Evolutionary conservation across 305 asterid species (phyloP).

Genomic region (Andrographis paniculata): DNA sequence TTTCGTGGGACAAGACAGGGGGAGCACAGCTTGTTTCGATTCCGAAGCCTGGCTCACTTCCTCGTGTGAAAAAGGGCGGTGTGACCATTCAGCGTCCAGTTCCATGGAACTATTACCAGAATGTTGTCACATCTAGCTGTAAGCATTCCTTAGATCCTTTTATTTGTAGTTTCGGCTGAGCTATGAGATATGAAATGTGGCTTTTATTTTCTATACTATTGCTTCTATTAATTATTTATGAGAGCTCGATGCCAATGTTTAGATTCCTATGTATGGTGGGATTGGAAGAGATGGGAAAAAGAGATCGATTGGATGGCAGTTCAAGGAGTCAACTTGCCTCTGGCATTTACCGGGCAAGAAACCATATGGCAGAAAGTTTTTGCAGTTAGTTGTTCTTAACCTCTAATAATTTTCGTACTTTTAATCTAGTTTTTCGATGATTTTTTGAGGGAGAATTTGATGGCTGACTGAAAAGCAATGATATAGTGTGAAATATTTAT

Average conservation of each 20-base stretch:
- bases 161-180: constrained; percentile 8
- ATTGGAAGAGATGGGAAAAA: constrained; percentile 98
- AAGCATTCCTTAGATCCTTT: constrained; percentile 30
- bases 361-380: constrained; percentile 94
- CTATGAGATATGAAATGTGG: background rate
- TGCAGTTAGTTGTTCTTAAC: constrained; percentile 45
- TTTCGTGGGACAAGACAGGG: constrained; percentile 97
- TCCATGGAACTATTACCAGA: constrained; percentile 95
- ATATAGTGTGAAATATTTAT: constrained; percentile 14
- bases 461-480: constrained; percentile 3
- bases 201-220: constrained; percentile 7
- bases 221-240: constrained; percentile 21
- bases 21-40: constrained; percentile 76
- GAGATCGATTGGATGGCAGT: constrained; percentile 99
- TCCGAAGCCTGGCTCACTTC: constrained; percentile 79
- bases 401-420: constrained; percentile 11
- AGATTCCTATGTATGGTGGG: constrained; percentile 99
- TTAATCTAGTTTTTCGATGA: constrained; percentile 8
- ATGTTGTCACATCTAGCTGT: constrained; percentile 99
- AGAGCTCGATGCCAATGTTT: constrained; percentile 15
- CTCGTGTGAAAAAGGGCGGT: constrained; percentile 51
- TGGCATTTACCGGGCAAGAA: constrained; percentile 96
- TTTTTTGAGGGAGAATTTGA: constrained; percentile 3
- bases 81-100: constrained; percentile 66
- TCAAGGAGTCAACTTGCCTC: constrained; percentile 87